Conservation (phyloP, 176 grass and related monocot genomes). For the Tuctoria greenei region DNA sequence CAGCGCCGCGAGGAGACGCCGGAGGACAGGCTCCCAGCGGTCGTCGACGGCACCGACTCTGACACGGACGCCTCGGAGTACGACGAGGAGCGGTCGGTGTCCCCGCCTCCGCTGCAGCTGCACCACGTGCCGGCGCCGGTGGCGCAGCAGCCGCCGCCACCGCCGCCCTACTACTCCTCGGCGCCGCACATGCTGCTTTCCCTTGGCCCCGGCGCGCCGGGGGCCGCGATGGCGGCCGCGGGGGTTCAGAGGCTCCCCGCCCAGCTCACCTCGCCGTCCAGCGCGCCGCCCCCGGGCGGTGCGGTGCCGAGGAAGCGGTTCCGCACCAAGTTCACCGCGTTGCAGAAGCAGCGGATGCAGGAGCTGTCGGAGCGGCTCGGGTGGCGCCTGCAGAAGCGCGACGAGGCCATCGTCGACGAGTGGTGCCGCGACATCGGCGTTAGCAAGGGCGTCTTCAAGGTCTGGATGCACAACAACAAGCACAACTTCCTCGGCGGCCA, state of each 20-base stretch:
- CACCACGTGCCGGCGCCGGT: conserved; percentile 39
- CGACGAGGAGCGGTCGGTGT: conserved; percentile 54
- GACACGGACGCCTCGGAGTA: conserved; percentile 49
- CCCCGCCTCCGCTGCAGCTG: conserved; percentile 36
- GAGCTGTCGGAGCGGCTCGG: conserved; percentile 85
- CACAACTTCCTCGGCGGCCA: conserved; percentile 83
- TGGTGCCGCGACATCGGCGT: conserved; percentile 91
- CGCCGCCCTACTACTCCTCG: conserved; percentile 49
- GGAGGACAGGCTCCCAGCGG: conserved; percentile 42
- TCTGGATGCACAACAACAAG: conserved; percentile 99
- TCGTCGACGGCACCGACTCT: conserved; percentile 51
- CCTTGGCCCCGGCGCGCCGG: conserved; percentile 52
- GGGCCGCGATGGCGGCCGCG: conserved; percentile 5
- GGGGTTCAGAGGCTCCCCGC: not conserved
- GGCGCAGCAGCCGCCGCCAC: conserved; percentile 42
- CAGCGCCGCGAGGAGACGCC: conserved; percentile 36
- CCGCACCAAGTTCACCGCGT: conserved; percentile 84
- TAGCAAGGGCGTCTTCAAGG: conserved; percentile 90
- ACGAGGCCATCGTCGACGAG: conserved; percentile 74
- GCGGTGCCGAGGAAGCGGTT: conserved; percentile 64
- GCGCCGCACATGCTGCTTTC: conserved; percentile 88
- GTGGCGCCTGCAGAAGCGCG: conserved; percentile 97
- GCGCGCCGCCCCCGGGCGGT: too few species aligned
- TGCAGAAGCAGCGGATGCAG: conserved; percentile 97
- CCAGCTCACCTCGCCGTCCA: too few species aligned